phyloP scores from a whole-genome alignment of 768 basidiomycete genomes.

The Candolleomyces eurysporus region DNA sequence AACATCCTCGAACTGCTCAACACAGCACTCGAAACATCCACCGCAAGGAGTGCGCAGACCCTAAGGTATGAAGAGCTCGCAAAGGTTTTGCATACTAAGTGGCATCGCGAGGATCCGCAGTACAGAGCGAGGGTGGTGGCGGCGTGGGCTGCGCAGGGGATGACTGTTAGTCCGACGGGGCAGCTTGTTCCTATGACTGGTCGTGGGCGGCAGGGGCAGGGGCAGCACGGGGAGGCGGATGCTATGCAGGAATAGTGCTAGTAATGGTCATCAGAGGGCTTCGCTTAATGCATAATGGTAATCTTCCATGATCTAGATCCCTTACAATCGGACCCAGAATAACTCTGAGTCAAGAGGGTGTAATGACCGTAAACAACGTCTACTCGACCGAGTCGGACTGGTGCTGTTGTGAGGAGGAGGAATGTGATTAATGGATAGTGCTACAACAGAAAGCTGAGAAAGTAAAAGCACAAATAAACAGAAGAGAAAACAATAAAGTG shows the following conservation, averaged over 20 bases:
- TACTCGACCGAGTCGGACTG: neutral
- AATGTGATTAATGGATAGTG: constrained; percentile 9
- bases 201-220: neutral
- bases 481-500: constrained; percentile 15
- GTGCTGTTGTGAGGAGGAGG: neutral
- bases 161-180: neutral
- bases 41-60: constrained; percentile 8
- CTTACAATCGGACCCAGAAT: too few species aligned
- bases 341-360: too few species aligned
- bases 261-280: neutral
- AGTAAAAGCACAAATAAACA: constrained; percentile 15
- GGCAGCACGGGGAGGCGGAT: neutral
- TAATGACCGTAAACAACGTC: too few species aligned
- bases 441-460: constrained; percentile 9
- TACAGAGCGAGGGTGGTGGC: neutral
- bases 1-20: constrained; percentile 81
- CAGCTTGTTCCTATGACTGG: neutral
- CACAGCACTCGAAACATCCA: constrained; percentile 64
- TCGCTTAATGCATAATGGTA: too few species aligned
- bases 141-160: neutral
- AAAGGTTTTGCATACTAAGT: neutral
- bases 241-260: constrained; percentile 8
- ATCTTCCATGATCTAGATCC: too few species aligned
- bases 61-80: neutral
- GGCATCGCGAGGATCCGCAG: constrained; percentile 1